phyloP scores from a whole-genome alignment of 169 alveolate species.

The Eimeria acervulina region DNA sequence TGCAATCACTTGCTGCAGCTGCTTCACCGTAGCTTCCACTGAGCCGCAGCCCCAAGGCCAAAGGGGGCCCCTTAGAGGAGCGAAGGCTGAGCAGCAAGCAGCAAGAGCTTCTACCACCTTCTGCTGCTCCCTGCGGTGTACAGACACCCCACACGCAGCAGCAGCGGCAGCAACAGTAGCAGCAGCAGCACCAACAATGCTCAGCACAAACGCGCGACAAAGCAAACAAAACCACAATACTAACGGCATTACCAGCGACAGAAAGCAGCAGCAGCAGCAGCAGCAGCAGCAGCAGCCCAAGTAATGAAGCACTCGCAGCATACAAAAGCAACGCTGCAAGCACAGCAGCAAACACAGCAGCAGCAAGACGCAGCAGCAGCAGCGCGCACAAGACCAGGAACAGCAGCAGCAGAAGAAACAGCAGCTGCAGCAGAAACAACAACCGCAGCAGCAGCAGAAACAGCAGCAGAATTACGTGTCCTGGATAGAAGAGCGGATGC shows the following conservation, averaged over 20 bases:
- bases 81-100: conserved; percentile 20
- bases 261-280: conserved; percentile 2
- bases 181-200: conserved; percentile 26
- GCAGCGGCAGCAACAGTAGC: neutral
- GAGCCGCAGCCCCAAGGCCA: conserved; percentile 36
- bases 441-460: neutral
- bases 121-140: conserved; percentile 39
- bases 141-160: neutral
- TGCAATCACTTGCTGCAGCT: conserved; percentile 31
- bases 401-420: neutral
- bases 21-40: neutral
- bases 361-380: no score
- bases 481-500: neutral
- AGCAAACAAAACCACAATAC: no score
- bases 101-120: neutral
- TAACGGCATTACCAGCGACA: no score
- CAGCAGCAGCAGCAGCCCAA: no score
- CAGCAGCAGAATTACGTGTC: neutral
- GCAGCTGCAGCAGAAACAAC: neutral
- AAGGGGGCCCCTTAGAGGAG: conserved; percentile 8
- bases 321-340: no score
- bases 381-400: neutral
- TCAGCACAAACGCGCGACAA: no score
- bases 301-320: no score
- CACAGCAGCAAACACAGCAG: no score